These are phyloP conservation scores for Terfezia claveryi DNA, from an alignment of 495 filamentous ascomycete species.

Conservation along the genomic window DNA sequence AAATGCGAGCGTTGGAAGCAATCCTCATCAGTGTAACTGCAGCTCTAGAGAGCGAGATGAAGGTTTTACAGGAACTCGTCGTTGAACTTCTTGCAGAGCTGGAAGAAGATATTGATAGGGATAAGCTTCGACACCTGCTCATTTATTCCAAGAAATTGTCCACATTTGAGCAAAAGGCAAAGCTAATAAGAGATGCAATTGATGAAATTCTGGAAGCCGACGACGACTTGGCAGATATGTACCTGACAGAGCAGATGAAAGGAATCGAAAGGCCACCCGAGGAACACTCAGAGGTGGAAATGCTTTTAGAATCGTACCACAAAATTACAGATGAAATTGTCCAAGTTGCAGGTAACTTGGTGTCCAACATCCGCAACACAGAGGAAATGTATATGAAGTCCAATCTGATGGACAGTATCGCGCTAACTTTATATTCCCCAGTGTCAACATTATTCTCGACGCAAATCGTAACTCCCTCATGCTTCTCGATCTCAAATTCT, in stretches of 20 bases:
- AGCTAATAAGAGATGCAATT: slow-evolving; percentile 80
- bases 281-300: slow-evolving; percentile 90
- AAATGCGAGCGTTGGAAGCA: slow-evolving; percentile 57
- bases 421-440: slow-evolving; percentile 17
- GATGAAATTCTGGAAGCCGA: slow-evolving; percentile 95
- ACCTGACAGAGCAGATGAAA: slow-evolving; percentile 62
- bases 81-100: slow-evolving; percentile 69
- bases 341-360: slow-evolving; percentile 74
- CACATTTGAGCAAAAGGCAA: slow-evolving; percentile 92
- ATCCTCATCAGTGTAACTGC: slow-evolving; percentile 65
- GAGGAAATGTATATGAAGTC: slow-evolving; percentile 66
- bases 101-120: slow-evolving; percentile 90
- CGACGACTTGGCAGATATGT: slow-evolving; percentile 89
- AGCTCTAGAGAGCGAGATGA: slow-evolving; percentile 80
- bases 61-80: slow-evolving; percentile 75
- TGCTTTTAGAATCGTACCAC: slow-evolving; percentile 90
- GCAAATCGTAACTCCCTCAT: slow-evolving; percentile 96
- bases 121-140: slow-evolving; percentile 72
- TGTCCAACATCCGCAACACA: slow-evolving; percentile 90
- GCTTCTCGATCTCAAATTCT: slow-evolving; percentile 92
- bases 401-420: neutral
- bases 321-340: slow-evolving; percentile 97
- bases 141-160: slow-evolving; percentile 88
- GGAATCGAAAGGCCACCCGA: slow-evolving; percentile 56
- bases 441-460: slow-evolving; percentile 90